Evolutionary conservation across 306 rosid genomes (phyloP).

Genomic region (Leucaena leucocephala): DNA sequence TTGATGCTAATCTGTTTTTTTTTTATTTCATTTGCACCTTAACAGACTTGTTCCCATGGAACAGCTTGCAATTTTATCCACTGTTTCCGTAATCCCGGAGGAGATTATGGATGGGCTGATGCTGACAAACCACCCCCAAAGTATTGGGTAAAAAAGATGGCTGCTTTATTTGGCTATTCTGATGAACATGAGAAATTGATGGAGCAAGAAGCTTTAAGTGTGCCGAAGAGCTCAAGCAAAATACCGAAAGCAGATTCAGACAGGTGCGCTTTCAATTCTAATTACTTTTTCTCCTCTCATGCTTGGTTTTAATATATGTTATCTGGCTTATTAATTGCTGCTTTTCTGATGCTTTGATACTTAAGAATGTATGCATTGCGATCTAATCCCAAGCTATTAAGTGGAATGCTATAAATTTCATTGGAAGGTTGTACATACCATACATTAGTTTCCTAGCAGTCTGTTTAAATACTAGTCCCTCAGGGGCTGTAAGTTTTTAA

Average conservation of each 20-base stretch:
- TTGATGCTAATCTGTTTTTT: constrained; percentile 16
- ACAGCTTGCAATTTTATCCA: constrained; percentile 95
- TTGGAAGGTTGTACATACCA: neutral
- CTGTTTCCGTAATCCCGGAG: constrained; percentile 92
- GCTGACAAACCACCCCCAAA: constrained; percentile 85
- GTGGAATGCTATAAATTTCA: neutral
- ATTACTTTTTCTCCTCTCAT: neutral
- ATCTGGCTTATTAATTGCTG: neutral
- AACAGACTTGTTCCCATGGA: constrained; percentile 90
- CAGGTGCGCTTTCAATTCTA: constrained; percentile 53
- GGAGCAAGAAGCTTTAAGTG: constrained; percentile 42
- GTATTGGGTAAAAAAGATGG: constrained; percentile 80
- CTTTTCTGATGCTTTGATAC: neutral
- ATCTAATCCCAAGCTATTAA: neutral
- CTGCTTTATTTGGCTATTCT: constrained; percentile 75
- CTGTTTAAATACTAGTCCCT: neutral
- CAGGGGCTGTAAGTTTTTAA: too few relatives aligned
- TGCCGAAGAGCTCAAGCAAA: constrained; percentile 44
- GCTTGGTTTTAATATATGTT: neutral
- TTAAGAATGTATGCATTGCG: neutral
- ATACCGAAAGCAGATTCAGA: constrained; percentile 45
- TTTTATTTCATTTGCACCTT: constrained; percentile 23
- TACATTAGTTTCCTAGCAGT: neutral
- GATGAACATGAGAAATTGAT: constrained; percentile 48
- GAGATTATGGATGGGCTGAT: constrained; percentile 97